These are phyloP conservation scores for Coemansia sp. DNA, from an alignment of 192 early-diverging fungal species.

Conservation along the genomic window DNA sequence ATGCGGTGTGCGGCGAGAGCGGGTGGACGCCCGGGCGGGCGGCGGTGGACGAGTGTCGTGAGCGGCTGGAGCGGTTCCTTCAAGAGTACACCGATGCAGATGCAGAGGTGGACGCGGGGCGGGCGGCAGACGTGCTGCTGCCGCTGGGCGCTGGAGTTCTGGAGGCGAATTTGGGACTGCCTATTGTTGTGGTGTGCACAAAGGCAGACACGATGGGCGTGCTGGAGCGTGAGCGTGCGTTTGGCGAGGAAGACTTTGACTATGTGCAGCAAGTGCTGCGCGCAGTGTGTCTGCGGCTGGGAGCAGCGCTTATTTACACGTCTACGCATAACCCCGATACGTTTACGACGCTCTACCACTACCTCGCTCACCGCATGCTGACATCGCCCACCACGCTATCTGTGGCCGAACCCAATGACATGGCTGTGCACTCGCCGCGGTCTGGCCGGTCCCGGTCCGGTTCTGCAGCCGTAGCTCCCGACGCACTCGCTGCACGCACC, in stretches of 20 bases:
- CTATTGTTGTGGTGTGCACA: constrained; percentile 83
- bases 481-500: neutral
- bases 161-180: constrained; percentile 82
- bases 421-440: no score
- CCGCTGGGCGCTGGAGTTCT: constrained; percentile 80
- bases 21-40: constrained; percentile 66
- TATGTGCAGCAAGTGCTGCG: constrained; percentile 91
- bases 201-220: constrained; percentile 73
- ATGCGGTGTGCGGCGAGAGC: constrained; percentile 45
- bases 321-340: constrained; percentile 78
- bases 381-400: constrained; percentile 23
- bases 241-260: constrained; percentile 91
- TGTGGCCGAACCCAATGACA: constrained; percentile 1
- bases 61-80: constrained; percentile 65
- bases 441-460: no score
- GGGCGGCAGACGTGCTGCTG: constrained; percentile 55
- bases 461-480: no score
- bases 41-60: constrained; percentile 68
- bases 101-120: neutral
- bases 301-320: constrained; percentile 88
- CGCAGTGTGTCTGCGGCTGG: constrained; percentile 86
- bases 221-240: constrained; percentile 80
- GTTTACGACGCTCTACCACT: constrained; percentile 72
- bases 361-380: constrained; percentile 73
- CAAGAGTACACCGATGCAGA: constrained; percentile 67